Evolutionary conservation across 1,284 basidiomycete genomes (phyloP).

Genomic region (Malassezia sympodialis): DNA sequence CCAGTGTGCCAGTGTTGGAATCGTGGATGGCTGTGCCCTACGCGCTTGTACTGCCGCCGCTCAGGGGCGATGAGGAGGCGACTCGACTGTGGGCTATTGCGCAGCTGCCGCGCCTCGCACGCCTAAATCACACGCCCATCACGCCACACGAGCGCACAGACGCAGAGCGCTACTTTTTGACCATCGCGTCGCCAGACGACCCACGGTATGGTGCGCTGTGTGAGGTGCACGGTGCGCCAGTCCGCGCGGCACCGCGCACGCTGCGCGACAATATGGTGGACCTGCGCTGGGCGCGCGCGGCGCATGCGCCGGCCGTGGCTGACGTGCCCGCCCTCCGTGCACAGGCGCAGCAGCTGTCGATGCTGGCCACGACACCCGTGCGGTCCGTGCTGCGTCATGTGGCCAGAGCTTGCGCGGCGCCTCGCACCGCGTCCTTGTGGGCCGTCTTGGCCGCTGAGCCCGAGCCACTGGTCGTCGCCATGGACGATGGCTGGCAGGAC

Average conservation of each 20-base stretch:
- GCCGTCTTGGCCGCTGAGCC: slow-evolving; percentile 18
- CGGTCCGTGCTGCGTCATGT: slow-evolving; percentile 24
- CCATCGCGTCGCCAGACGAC: neutral
- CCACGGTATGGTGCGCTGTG: slow-evolving; percentile 5
- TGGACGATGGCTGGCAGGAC: slow-evolving; percentile 22
- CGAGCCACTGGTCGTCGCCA: slow-evolving; percentile 20
- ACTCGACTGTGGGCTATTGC: slow-evolving; percentile 61
- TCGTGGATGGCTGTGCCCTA: slow-evolving; percentile 55
- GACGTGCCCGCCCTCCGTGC: neutral
- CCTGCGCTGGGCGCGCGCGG: neutral
- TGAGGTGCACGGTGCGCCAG: neutral
- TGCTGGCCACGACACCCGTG: slow-evolving; percentile 25
- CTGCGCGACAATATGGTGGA: neutral
- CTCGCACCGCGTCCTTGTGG: slow-evolving; percentile 18
- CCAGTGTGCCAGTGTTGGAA: slow-evolving; percentile 60
- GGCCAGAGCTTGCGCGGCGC: slow-evolving; percentile 14
- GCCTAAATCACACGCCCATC: slow-evolving; percentile 64
- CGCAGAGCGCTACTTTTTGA: slow-evolving; percentile 60
- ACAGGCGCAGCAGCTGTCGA: neutral
- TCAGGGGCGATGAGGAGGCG: neutral
- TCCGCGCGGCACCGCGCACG: neutral
- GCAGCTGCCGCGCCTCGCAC: slow-evolving; percentile 57
- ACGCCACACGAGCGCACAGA: slow-evolving; percentile 66
- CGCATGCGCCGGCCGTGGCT: slow-evolving; percentile 13
- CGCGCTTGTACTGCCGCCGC: slow-evolving; percentile 2